phyloP scores from a whole-genome alignment of 805 yeast genomes.

The Grigorovia transvaalensis region DNA sequence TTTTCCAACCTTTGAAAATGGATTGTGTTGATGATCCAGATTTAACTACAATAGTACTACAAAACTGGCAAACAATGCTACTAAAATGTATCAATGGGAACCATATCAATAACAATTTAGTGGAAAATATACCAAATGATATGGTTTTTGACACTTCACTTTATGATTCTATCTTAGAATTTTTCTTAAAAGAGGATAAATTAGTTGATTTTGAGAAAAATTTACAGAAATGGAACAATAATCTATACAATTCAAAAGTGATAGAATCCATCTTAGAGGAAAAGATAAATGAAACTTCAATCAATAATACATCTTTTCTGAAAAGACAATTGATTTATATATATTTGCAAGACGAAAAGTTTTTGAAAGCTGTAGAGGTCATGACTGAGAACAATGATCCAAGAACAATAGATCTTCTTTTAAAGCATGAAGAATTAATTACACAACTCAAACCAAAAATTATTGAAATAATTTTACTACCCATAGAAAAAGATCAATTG shows the following conservation, averaged over 20 bases:
- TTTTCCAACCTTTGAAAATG: slow-evolving; percentile 32
- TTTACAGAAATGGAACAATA: slow-evolving; percentile 47
- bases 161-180: slow-evolving; percentile 40
- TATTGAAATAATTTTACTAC: slow-evolving; percentile 40
- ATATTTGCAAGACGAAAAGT: slow-evolving; percentile 48
- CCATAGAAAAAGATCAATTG: slow-evolving; percentile 26
- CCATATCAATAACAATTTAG: slow-evolving; percentile 35
- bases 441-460: slow-evolving; percentile 37
- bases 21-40: slow-evolving; percentile 1
- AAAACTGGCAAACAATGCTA: slow-evolving; percentile 61
- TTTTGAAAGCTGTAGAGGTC: slow-evolving; percentile 53
- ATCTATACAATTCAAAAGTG: slow-evolving; percentile 37
- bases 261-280: slow-evolving; percentile 41
- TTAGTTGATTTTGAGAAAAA: slow-evolving; percentile 32
- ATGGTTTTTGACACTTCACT: slow-evolving; percentile 29
- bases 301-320: slow-evolving; percentile 19
- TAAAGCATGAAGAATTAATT: slow-evolving; percentile 49
- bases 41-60: slow-evolving; percentile 17
- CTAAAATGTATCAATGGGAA: slow-evolving; percentile 39
- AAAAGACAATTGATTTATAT: slow-evolving; percentile 41
- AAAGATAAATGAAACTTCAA: slow-evolving; percentile 22
- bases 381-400: slow-evolving; percentile 47
- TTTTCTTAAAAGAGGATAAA: slow-evolving; percentile 33
- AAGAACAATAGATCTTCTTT: slow-evolving; percentile 45
- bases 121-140: slow-evolving; percentile 45